Conservation (phyloP, 2,329 filamentous ascomycete species). For the Dactylonectria estremocensis region DNA sequence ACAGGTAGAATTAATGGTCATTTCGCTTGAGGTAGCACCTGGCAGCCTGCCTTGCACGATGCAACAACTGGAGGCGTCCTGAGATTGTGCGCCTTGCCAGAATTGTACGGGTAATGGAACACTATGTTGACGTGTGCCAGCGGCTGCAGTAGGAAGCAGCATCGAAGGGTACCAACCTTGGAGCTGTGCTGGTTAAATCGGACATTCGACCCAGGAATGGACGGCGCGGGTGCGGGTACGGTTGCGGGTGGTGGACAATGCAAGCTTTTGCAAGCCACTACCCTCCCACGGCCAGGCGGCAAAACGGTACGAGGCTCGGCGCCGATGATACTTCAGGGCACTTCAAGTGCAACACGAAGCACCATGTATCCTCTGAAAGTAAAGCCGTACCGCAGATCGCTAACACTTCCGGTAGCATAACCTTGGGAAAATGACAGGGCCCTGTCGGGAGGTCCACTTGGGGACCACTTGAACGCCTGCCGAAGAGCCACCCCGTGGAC, state of each 20-base stretch:
- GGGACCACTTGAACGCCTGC: slow-evolving; percentile 31
- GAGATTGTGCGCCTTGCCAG: slow-evolving; percentile 23
- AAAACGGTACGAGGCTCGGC: slow-evolving; percentile 31
- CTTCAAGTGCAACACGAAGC: not conserved
- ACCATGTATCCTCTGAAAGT: slow-evolving; percentile 28
- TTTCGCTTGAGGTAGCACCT: slow-evolving; percentile 40
- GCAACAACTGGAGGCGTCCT: slow-evolving; percentile 27
- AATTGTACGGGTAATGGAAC: slow-evolving; percentile 26
- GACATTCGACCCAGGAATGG: slow-evolving; percentile 23
- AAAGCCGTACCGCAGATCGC: slow-evolving; percentile 29
- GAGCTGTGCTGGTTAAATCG: slow-evolving; percentile 6
- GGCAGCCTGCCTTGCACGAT: slow-evolving; percentile 28
- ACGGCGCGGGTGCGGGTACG: slow-evolving; percentile 10
- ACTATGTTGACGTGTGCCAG: slow-evolving; percentile 8
- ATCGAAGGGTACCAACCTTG: not conserved
- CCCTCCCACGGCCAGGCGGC: slow-evolving; percentile 35
- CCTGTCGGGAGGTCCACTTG: slow-evolving; percentile 32
- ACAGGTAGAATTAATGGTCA: slow-evolving; percentile 35
- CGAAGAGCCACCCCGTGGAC: slow-evolving; percentile 45
- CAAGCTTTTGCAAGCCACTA: slow-evolving; percentile 34
- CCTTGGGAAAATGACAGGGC: slow-evolving; percentile 32
- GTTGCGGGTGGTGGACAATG: slow-evolving; percentile 33
- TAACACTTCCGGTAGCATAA: slow-evolving; percentile 34
- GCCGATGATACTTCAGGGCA: slow-evolving; percentile 29
- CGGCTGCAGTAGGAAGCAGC: not conserved